Percentiles rank a stretch among this genome's conserved stretches.
phyloP scores from a whole-genome alignment of 2,329 filamentous ascomycete genomes.

The Apiospora koreana region DNA sequence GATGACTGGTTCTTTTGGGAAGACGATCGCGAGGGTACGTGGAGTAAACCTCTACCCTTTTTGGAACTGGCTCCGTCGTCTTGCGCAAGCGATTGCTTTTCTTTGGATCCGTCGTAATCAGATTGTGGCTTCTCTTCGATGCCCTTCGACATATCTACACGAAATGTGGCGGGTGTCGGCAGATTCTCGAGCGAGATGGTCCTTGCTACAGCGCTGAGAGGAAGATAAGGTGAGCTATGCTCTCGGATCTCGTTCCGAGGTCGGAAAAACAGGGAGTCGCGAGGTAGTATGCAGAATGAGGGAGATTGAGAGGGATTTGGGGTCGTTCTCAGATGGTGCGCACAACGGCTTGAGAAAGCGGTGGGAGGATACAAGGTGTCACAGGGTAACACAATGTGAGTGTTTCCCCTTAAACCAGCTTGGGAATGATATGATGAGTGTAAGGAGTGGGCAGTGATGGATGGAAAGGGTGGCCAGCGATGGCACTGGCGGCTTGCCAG shows the following conservation, averaged over 20 bases:
- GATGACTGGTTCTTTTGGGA: conserved; percentile 62
- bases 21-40: conserved; percentile 63
- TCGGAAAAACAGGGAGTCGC: not conserved
- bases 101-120: conserved; percentile 27
- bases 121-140: conserved; percentile 25
- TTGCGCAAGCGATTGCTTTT: conserved; percentile 25
- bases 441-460: not conserved
- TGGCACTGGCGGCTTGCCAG: not conserved
- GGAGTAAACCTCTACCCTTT: conserved; percentile 50
- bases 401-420: not conserved
- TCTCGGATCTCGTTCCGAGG: not conserved
- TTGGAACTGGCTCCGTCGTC: conserved; percentile 24
- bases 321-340: not conserved
- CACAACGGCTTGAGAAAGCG: not conserved
- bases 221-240: not conserved
- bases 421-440: not conserved
- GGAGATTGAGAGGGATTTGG: not conserved
- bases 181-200: conserved; percentile 1
- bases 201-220: conserved; percentile 21
- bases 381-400: not conserved
- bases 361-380: not conserved
- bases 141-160: conserved; percentile 29
- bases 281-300: not conserved
- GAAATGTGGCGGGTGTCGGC: not conserved
- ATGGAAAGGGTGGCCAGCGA: not conserved